These are phyloP conservation scores for Aspergillus conjunctus DNA, from an alignment of 495 filamentous ascomycete genomes.

Conservation along the genomic window DNA sequence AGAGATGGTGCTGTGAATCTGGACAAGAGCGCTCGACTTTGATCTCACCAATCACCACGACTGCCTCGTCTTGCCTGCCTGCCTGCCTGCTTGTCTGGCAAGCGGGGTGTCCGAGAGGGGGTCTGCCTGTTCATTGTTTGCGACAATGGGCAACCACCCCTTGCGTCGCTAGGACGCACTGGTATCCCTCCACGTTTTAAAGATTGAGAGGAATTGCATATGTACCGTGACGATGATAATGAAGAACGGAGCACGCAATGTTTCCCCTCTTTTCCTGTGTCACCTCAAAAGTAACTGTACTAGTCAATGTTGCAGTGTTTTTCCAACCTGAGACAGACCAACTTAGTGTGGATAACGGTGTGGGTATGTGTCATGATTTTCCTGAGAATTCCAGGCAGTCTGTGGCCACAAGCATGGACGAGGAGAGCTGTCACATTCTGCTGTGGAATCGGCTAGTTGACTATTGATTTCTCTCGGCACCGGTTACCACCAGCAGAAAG, in stretches of 20 bases:
- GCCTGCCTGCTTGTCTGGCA: background rate
- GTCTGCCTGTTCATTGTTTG: slow-evolving; percentile 4
- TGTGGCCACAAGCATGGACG: background rate
- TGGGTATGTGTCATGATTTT: slow-evolving; percentile 19
- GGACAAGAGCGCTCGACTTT: background rate
- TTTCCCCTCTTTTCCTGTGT: slow-evolving; percentile 1
- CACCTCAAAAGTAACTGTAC: background rate
- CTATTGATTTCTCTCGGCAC: slow-evolving; percentile 20
- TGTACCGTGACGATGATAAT: slow-evolving; percentile 17
- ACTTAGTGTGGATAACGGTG: background rate
- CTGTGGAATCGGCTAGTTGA: slow-evolving; percentile 11
- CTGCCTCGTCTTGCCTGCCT: background rate
- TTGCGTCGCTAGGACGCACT: slow-evolving; percentile 16
- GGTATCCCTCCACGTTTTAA: slow-evolving; percentile 21
- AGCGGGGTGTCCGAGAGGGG: slow-evolving; percentile 20
- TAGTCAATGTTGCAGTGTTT: slow-evolving; percentile 6
- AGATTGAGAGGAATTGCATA: slow-evolving; percentile 4
- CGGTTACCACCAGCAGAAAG: background rate
- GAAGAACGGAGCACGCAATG: slow-evolving; percentile 1
- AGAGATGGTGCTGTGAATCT: background rate
- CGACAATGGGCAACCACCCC: slow-evolving; percentile 8
- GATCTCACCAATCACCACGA: slow-evolving; percentile 8
- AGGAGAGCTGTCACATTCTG: slow-evolving; percentile 23
- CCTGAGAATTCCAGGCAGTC: background rate
- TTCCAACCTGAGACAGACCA: background rate